Evolutionary conservation across 352 stramenopile genomes (phyloP).

Genomic region (Globisporangium acanthophoron): DNA sequence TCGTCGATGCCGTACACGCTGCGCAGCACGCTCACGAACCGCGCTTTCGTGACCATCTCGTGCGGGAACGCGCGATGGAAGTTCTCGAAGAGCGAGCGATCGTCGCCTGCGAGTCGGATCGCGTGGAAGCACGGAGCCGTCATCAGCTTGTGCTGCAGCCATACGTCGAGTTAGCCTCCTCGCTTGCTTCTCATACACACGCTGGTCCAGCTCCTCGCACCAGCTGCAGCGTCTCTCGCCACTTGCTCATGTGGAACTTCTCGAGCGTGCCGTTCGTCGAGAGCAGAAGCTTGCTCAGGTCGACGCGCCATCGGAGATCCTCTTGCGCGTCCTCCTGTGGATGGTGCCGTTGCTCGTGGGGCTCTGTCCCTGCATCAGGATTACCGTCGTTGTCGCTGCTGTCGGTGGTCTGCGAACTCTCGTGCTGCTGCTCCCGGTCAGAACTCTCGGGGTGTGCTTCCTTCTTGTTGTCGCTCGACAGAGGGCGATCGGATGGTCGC

Average conservation of each 20-base stretch:
- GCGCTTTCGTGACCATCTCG: constrained; percentile 57
- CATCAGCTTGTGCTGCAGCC: constrained; percentile 32
- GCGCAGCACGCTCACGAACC: constrained; percentile 62
- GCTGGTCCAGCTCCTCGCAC: constrained; percentile 14
- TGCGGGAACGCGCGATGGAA: constrained; percentile 70
- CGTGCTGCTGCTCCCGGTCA: not conserved
- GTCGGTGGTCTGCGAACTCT: not conserved
- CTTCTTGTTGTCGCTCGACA: not conserved
- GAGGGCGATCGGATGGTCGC: not conserved
- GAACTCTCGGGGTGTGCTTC: not conserved
- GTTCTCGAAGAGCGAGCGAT: constrained; percentile 58
- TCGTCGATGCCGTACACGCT: constrained; percentile 39
- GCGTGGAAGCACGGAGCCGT: constrained; percentile 32
- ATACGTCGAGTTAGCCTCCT: not conserved
- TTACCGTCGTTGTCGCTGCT: not conserved
- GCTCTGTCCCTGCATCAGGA: not conserved
- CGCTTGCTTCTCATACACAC: not conserved
- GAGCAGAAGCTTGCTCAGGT: constrained; percentile 6
- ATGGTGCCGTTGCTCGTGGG: not conserved
- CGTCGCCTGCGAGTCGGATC: constrained; percentile 49
- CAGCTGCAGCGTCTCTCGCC: constrained; percentile 47
- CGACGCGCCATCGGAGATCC: constrained; percentile 2
- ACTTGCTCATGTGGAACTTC: constrained; percentile 58
- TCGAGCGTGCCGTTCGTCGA: constrained; percentile 44
- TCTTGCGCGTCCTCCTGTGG: not conserved